A percentile compares a stretch with the other conserved stretches of the same genome.
These are phyloP conservation scores for Stagonosporopsis vannaccii DNA, from an alignment of 2,329 filamentous ascomycete genomes.

Conservation along the genomic window DNA sequence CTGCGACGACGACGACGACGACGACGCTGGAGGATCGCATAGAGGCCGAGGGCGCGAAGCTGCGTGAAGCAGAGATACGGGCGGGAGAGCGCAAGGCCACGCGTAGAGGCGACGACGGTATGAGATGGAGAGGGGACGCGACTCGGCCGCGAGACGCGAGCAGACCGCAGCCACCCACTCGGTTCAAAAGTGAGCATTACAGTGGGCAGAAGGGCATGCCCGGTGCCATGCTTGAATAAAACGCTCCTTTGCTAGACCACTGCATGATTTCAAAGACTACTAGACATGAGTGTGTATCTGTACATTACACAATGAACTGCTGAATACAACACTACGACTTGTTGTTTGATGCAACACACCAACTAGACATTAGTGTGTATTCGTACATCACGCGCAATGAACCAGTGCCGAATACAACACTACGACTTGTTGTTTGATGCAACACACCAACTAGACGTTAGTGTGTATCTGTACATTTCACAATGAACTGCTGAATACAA, in stretches of 20 bases:
- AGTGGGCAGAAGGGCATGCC: slow-evolving; percentile 41
- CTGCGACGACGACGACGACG: not conserved
- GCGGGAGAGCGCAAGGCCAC: slow-evolving; percentile 35
- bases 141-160: slow-evolving; percentile 5
- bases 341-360: not conserved
- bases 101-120: slow-evolving; percentile 21
- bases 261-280: slow-evolving; percentile 1
- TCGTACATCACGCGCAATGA: no score
- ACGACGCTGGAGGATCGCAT: slow-evolving; percentile 16
- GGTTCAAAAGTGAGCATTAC: slow-evolving; percentile 27
- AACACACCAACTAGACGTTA: not conserved
- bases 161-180: slow-evolving; percentile 21
- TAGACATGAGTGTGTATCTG: not conserved
- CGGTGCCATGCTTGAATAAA: slow-evolving; percentile 38
- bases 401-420: not conserved
- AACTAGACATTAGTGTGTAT: no score
- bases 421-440: not conserved
- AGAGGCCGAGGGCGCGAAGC: slow-evolving; percentile 46
- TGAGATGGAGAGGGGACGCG: slow-evolving; percentile 39
- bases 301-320: not conserved
- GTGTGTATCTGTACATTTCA: no score
- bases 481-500: not conserved
- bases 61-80: slow-evolving; percentile 47
- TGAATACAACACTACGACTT: not conserved
- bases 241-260: not conserved